These are phyloP conservation scores for Sodiomyces alkalinus DNA, from an alignment of 2,329 filamentous ascomycete species.

Conservation along the genomic window DNA sequence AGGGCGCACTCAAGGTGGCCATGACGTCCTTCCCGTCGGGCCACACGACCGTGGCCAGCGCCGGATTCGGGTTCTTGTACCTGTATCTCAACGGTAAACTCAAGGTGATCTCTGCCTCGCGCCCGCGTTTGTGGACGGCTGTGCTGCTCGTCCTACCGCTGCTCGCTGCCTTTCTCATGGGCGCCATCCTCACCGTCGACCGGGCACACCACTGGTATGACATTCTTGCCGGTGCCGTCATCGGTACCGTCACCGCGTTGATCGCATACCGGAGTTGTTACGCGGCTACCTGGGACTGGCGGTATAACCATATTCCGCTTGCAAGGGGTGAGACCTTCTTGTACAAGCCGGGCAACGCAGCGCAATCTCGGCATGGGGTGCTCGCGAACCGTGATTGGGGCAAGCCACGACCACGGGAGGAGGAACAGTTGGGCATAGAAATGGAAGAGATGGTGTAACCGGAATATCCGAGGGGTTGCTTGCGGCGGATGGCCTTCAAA, in stretches of 20 bases:
- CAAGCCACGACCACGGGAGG: too few relatives aligned
- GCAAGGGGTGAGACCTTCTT: constrained; percentile 19
- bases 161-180: constrained; percentile 43
- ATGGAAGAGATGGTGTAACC: too few relatives aligned
- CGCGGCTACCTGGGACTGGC: constrained; percentile 53
- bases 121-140: constrained; percentile 53
- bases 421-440: too few relatives aligned
- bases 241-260: constrained; percentile 48
- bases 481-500: too few relatives aligned
- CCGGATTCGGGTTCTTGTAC: constrained; percentile 47
- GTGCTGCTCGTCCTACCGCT: constrained; percentile 41
- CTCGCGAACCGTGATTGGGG: too few relatives aligned
- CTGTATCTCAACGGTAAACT: constrained; percentile 59
- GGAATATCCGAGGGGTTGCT: too few relatives aligned
- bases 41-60: constrained; percentile 49
- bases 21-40: constrained; percentile 55
- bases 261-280: constrained; percentile 51
- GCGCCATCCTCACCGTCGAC: constrained; percentile 46
- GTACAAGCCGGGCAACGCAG: constrained; percentile 7
- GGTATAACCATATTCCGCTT: constrained; percentile 53
- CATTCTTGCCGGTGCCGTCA: constrained; percentile 44
- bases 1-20: constrained; percentile 39
- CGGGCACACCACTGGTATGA: constrained; percentile 59
- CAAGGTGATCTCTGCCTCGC: constrained; percentile 53
- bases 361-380: too few relatives aligned